phyloP scores from a whole-genome alignment of 768 basidiomycete species.

The Panellus pusillus region DNA sequence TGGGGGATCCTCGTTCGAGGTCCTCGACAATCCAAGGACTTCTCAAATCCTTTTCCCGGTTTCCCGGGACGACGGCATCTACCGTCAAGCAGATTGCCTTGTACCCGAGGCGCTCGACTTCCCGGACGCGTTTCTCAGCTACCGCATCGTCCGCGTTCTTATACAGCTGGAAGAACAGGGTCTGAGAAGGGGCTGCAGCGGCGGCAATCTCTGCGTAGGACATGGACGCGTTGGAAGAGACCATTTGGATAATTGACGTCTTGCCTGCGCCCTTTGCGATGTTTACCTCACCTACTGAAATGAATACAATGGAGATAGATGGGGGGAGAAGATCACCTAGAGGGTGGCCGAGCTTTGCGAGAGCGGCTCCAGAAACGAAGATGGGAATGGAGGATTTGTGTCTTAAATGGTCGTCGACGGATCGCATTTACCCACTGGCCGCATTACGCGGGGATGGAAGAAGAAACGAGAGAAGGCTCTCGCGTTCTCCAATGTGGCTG shows the following conservation, averaged over 20 bases:
- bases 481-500: constrained; percentile 69
- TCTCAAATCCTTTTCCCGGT: constrained; percentile 74
- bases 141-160: constrained; percentile 68
- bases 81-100: constrained; percentile 92
- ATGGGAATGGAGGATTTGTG: constrained; percentile 73
- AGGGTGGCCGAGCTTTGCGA: constrained; percentile 87
- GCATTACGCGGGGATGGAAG: constrained; percentile 83
- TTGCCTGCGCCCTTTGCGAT: constrained; percentile 69
- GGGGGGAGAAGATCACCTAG: too few relatives aligned
- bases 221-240: constrained; percentile 74
- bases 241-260: constrained; percentile 80
- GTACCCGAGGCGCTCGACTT: constrained; percentile 73
- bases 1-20: constrained; percentile 13
- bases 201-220: constrained; percentile 63
- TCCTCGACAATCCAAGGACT: constrained; percentile 47
- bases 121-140: constrained; percentile 69
- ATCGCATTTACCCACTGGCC: constrained; percentile 59
- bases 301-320: too few relatives aligned
- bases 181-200: constrained; percentile 54
- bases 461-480: constrained; percentile 84
- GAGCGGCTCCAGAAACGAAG: constrained; percentile 80
- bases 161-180: constrained; percentile 84
- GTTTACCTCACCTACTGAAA: constrained; percentile 81
- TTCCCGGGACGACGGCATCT: constrained; percentile 82
- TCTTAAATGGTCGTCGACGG: constrained; percentile 76